Conservation (phyloP, 345 rosid genomes). For the Mercurialis annua region DNA sequence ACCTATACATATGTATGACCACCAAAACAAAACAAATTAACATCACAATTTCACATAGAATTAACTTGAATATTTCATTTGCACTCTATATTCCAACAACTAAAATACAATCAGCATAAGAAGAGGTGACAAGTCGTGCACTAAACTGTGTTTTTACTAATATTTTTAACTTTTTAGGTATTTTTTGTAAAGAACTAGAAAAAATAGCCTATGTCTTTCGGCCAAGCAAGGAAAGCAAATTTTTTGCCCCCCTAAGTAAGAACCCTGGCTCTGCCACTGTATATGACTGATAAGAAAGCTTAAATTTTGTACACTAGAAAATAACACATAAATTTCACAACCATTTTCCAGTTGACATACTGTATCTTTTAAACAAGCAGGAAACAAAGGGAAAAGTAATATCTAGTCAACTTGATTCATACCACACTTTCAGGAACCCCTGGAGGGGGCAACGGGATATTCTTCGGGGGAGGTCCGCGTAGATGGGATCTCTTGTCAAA, state of each 20-base stretch:
- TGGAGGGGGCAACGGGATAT: slow-evolving; percentile 75
- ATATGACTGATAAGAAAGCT: no score
- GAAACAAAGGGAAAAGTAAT: not conserved
- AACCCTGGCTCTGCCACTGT: no score
- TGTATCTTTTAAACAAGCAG: not conserved
- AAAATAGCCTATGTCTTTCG: no score
- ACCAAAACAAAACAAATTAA: not conserved
- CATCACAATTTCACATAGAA: not conserved
- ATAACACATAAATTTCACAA: not conserved
- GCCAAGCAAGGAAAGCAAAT: no score
- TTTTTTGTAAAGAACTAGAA: no score
- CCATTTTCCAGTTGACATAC: not conserved
- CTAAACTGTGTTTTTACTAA: no score
- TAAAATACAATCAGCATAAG: not conserved
- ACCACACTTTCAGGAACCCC: slow-evolving; percentile 98
- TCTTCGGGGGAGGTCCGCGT: slow-evolving; percentile 64
- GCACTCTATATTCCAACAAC: not conserved
- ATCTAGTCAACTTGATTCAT: slow-evolving; percentile 25
- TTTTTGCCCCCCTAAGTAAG: no score
- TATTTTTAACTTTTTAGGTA: no score
- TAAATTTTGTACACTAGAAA: not conserved
- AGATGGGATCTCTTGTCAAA: slow-evolving; percentile 89
- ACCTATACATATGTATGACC: slow-evolving; percentile 35
- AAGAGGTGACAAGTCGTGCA: no score
- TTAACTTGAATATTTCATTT: not conserved